These are phyloP conservation scores for Triticum urartu DNA, from an alignment of 176 grass and related monocot species.

Conservation along the genomic window DNA sequence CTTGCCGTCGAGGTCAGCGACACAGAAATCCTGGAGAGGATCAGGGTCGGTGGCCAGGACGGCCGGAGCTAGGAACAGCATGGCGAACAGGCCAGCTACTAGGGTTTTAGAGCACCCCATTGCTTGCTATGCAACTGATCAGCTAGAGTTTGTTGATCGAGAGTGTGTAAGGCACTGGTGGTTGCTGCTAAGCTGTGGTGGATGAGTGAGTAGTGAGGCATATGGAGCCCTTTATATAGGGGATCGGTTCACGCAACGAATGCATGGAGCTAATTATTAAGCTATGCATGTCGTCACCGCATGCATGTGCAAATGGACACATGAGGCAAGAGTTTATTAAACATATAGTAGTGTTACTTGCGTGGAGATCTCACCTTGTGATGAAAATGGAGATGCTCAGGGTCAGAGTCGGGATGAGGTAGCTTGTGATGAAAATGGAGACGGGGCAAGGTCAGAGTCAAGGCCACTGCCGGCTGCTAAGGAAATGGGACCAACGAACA, in stretches of 20 bases:
- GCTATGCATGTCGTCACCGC: neutral
- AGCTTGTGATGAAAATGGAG: neutral
- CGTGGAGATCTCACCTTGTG: too few species aligned
- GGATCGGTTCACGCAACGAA: too few species aligned
- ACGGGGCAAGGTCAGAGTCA: neutral
- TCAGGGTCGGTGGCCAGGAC: too few species aligned
- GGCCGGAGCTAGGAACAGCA: too few species aligned
- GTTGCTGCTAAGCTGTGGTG: neutral
- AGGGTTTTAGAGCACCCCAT: too few species aligned
- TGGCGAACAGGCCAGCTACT: too few species aligned
- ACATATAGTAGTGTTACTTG: neutral
- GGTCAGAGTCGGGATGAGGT: neutral
- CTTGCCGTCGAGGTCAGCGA: too few species aligned
- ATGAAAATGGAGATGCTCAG: too few species aligned
- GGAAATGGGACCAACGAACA: neutral
- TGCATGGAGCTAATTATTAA: neutral
- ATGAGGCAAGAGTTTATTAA: neutral
- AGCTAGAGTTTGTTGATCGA: too few species aligned
- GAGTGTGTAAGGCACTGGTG: too few species aligned
- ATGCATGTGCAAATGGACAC: neutral
- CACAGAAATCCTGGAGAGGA: too few species aligned
- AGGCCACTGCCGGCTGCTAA: neutral
- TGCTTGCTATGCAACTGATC: too few species aligned
- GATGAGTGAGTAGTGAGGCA: neutral
- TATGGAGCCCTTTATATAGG: constrained; percentile 30